phyloP scores from a whole-genome alignment of 2,329 filamentous ascomycete genomes.

The Colletotrichum orbiculare region DNA sequence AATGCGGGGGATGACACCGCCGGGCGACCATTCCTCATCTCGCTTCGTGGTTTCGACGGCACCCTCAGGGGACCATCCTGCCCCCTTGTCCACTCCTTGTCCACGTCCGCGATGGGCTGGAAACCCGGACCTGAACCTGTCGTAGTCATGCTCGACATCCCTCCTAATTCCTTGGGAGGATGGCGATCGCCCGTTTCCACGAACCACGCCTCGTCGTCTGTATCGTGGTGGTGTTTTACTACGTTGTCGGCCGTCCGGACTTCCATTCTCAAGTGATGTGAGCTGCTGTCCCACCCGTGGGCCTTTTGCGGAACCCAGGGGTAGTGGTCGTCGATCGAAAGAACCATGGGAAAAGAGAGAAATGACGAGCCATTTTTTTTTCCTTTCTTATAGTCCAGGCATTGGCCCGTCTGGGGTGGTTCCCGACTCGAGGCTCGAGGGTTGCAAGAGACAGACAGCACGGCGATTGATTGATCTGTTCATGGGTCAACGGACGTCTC shows the following conservation, averaged over 20 bases:
- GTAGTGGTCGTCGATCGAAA: not conserved
- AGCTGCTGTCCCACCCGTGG: too few relatives aligned
- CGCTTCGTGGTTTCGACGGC: constrained; percentile 24
- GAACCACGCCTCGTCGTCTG: constrained; percentile 10
- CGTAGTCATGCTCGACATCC: not conserved
- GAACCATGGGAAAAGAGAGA: not conserved
- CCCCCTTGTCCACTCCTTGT: constrained; percentile 18
- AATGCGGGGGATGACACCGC: constrained; percentile 18
- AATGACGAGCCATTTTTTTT: constrained; percentile 13
- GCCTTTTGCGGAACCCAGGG: constrained; percentile 1
- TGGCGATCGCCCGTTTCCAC: constrained; percentile 8
- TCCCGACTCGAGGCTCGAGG: too few relatives aligned
- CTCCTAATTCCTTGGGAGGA: not conserved
- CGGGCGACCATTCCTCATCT: constrained; percentile 25
- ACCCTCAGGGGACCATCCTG: not conserved
- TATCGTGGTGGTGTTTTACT: constrained; percentile 6
- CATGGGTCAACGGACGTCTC: constrained; percentile 15
- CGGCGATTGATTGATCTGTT: not conserved
- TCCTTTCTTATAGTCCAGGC: constrained; percentile 26
- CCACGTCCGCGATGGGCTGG: not conserved
- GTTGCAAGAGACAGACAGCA: too few relatives aligned
- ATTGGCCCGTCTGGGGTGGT: constrained; percentile 5
- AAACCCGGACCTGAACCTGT: not conserved
- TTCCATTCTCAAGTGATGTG: constrained; percentile 7
- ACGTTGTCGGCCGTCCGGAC: constrained; percentile 5